Evolutionary conservation across 2,329 filamentous ascomycete genomes (phyloP).

Genomic region (Aspergillus quadrilineatus): DNA sequence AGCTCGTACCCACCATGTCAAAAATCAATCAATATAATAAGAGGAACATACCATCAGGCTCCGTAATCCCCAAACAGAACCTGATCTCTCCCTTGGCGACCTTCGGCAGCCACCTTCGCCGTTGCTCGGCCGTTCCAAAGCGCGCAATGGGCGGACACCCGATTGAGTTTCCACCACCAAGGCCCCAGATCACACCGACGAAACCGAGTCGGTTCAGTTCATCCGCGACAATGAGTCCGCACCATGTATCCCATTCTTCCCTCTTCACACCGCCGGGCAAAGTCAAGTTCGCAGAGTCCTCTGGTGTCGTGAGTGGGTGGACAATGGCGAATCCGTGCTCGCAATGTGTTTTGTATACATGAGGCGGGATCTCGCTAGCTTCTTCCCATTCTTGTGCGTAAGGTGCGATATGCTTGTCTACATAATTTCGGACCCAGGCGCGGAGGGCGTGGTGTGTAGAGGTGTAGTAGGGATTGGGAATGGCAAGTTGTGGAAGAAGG

Average conservation of each 20-base stretch:
- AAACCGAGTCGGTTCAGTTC: conserved; percentile 57
- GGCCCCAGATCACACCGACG: conserved; percentile 57
- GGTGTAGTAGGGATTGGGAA: conserved; percentile 58
- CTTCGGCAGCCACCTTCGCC: conserved; percentile 57
- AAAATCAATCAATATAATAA: not conserved
- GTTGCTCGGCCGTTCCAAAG: conserved; percentile 61
- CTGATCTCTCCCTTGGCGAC: conserved; percentile 59
- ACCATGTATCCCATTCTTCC: conserved; percentile 57
- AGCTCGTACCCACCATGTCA: not conserved
- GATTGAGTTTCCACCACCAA: conserved; percentile 62
- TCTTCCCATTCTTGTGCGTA: conserved; percentile 65
- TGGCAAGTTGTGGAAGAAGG: conserved; percentile 48
- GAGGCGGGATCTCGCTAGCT: conserved; percentile 51
- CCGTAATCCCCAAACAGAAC: conserved; percentile 66
- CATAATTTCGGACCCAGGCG: conserved; percentile 56
- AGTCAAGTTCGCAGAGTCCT: conserved; percentile 41
- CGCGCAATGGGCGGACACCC: conserved; percentile 64
- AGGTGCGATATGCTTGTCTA: conserved; percentile 59
- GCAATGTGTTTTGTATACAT: conserved; percentile 40
- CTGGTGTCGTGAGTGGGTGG: conserved; percentile 36
- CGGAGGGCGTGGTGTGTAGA: conserved; percentile 60
- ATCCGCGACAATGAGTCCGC: conserved; percentile 56
- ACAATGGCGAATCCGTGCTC: conserved; percentile 42
- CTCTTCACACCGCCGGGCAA: conserved; percentile 49
- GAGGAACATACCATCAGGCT: conserved; percentile 53